Evolutionary conservation across 176 grass and related monocot genomes (phyloP), one percentile per base, ranked within the genome.

Genomic region (Aegilops umbellulata): DNA sequence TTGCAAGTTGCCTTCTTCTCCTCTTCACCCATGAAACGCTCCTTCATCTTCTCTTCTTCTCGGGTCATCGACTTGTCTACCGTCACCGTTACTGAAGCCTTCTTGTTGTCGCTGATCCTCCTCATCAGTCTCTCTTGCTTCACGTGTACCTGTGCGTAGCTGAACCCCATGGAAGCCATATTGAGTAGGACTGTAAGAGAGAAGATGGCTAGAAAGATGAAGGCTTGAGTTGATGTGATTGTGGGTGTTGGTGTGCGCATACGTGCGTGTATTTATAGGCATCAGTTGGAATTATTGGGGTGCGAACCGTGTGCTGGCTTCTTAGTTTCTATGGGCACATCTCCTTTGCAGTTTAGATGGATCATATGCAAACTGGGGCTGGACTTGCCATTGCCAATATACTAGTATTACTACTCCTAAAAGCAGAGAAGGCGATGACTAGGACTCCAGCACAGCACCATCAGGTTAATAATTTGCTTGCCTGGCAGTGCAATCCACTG

Each of bases 111-210:
- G 3, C 8, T 49, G 27, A 31, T 51, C 58, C 14, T 82, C 71
- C 26, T 88, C 68, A 10, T 49, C 65, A 82, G 53, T 36, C n/a
- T 49, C 53, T 84, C 87, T 22, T 84, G 81, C 27, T n/a, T 16
- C 65, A 88, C 74, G 69, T 88, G 87, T 34, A 88, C 61, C 38
- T 84, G 81, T 22, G 87, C 87, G 22, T 84, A 88, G 74, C 87
- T 88, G 39, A 88, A 88, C 10, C 87, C 87, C 53, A 84, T 72
- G 29, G 81, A 88, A 8, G 74, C 25, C 81, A 88, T 88, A 34
- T 15, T 73, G 65, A 46, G 29, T 29, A 23, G 3, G 16, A 17
- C 47, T 51, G 47, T 17, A 51, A 2, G 20, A 19, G 27, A 31
- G 15, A 74, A 74, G 44, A 3, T 27, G 16, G 41, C 44, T 51